A percentile compares a stretch with the other conserved stretches of the same genome.
Evolutionary conservation across 2,329 filamentous ascomycete genomes (phyloP).

Genomic region (Xylariaceae sp.): DNA sequence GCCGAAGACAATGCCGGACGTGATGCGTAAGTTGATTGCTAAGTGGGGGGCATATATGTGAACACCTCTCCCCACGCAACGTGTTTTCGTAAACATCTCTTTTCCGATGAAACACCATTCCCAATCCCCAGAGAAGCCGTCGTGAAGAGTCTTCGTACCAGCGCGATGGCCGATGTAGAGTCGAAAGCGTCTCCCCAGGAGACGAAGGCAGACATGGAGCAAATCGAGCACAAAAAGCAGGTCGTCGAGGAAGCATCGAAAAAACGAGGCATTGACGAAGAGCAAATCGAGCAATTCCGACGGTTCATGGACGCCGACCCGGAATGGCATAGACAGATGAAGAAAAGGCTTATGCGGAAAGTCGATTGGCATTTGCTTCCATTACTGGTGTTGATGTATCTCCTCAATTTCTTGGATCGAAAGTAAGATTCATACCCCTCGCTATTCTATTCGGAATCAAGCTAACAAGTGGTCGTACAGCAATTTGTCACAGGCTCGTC

Average conservation of each 20-base stretch:
- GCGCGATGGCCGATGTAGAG: too few species aligned
- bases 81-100: too few species aligned
- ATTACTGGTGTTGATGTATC: conserved; percentile 53
- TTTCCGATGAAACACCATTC: too few species aligned
- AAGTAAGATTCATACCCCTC: conserved; percentile 21
- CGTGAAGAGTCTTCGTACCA: too few species aligned
- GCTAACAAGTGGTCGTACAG: conserved; percentile 18
- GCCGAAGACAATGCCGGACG: too few species aligned
- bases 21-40: too few species aligned
- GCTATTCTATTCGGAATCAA: not conserved
- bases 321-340: conserved; percentile 30
- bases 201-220: conserved; percentile 4
- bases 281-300: conserved; percentile 23
- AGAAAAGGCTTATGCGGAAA: conserved; percentile 43
- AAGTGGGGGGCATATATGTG: too few species aligned
- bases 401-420: conserved; percentile 55
- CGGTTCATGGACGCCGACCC: conserved; percentile 27
- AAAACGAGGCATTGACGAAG: conserved; percentile 22
- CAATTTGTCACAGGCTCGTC: conserved; percentile 54
- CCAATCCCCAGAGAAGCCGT: too few species aligned
- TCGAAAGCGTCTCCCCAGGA: conserved; percentile 3
- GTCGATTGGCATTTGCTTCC: conserved; percentile 52
- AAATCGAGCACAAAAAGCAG: conserved; percentile 7
- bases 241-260: conserved; percentile 10
- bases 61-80: too few species aligned